Evolutionary conservation across 2,329 filamentous ascomycete species (phyloP), one percentile per base, ranked within the genome.

Genomic region (Verticillium nonalfalfae): DNA sequence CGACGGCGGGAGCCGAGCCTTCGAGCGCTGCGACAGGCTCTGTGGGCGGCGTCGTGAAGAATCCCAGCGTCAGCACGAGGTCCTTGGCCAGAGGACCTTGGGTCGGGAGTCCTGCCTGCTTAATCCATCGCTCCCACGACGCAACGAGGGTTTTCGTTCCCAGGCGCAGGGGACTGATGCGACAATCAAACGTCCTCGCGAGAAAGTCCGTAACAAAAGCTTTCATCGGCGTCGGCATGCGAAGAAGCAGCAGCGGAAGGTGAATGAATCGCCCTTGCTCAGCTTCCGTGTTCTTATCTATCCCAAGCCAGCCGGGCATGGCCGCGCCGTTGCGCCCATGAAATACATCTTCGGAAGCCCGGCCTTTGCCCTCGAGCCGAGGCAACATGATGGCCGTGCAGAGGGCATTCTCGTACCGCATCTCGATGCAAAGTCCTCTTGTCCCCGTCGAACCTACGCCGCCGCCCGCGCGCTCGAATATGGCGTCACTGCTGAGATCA

Each of bases 151-250:
- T 82, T 55, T 75, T 75, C 7, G 82, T 84, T 6, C 81, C 80
- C 2, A 86, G 69, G 1, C 74, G 74, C 52, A 86, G 70, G 4
- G 80, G 73, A 60, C 75, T 79, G 55, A 85, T 77, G 34, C 81
- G 82, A 63, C 82, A 85, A 71, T 87, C 84, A 64, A 86, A 86
- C 0, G 78, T 79, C 52, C 71, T 76, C 3, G 78, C 74, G 11
- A 87, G 71, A 69, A 85, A 87, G 26, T 80, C 76, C n/a, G 75
- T 63, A 0, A 86, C 66, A 21, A 81, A 72, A 2, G 72, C 62
- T 65, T 83, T 84, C 1, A 86, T 72, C 2, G 81, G 71, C 4
- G 78, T 72, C 0, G 84, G 84, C 81, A 86, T 85, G 31, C 83
- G 78, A 35, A 85, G 70, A 1, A 87, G 72, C 2, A 86, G 73